These are phyloP conservation scores for Penicillium macrosclerotiorum DNA, from an alignment of 495 filamentous ascomycete species.

Conservation along the genomic window DNA sequence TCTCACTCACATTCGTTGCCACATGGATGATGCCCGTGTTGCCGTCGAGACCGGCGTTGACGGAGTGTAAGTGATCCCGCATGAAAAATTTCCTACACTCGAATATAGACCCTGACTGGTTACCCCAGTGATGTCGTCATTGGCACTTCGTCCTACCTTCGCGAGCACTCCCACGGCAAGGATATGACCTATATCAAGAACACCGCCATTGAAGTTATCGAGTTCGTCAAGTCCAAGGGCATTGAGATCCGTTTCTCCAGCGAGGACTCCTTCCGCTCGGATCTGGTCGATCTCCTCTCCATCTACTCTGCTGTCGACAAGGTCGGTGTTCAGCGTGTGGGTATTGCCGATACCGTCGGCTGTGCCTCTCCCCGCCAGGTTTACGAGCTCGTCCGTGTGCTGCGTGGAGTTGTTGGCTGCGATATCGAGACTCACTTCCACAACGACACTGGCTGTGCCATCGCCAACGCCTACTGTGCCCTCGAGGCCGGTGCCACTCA, in stretches of 20 bases:
- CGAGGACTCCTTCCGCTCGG: slow-evolving; percentile 82
- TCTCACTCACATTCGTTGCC: slow-evolving; percentile 82
- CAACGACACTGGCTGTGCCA: slow-evolving; percentile 54
- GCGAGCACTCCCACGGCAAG: slow-evolving; percentile 93
- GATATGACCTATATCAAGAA: slow-evolving; percentile 90
- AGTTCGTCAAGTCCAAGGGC: slow-evolving; percentile 87
- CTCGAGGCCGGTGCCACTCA: slow-evolving; percentile 54
- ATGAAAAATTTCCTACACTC: not conserved
- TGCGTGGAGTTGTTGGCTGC: slow-evolving; percentile 51
- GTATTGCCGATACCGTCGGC: slow-evolving; percentile 83
- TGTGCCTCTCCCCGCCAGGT: slow-evolving; percentile 77
- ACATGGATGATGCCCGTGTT: slow-evolving; percentile 89
- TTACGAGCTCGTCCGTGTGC: slow-evolving; percentile 76
- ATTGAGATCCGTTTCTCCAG: slow-evolving; percentile 79
- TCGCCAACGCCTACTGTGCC: slow-evolving; percentile 54
- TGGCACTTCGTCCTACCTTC: slow-evolving; percentile 85
- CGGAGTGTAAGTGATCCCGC: slow-evolving; percentile 51
- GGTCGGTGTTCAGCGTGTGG: slow-evolving; percentile 77
- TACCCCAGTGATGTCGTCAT: slow-evolving; percentile 79
- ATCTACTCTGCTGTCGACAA: slow-evolving; percentile 79
- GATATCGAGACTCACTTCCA: slow-evolving; percentile 57
- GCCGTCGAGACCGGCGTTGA: slow-evolving; percentile 85
- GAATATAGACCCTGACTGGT: slow-evolving; percentile 19
- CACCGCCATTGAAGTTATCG: slow-evolving; percentile 88
- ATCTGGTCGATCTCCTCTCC: slow-evolving; percentile 73